phyloP scores from a whole-genome alignment of 495 filamentous ascomycete species.

The Neurospora sp. region DNA sequence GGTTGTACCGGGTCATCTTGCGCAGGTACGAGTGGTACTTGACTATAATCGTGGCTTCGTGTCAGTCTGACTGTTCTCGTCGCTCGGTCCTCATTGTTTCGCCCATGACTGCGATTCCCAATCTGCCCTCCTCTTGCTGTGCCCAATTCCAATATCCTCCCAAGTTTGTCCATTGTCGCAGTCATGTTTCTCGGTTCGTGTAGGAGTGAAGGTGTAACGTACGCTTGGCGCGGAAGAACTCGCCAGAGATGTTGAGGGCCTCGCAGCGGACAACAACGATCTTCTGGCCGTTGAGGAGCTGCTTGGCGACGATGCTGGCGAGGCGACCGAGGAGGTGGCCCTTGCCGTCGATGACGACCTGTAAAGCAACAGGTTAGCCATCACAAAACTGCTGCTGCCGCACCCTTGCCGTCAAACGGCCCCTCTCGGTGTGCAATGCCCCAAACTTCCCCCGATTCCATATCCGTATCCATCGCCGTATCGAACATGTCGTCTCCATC shows the following conservation, averaged over 20 bases:
- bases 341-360: slow-evolving; percentile 99
- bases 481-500: background rate
- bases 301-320: slow-evolving; percentile 97
- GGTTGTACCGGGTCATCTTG: slow-evolving; percentile 99
- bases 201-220: slow-evolving; percentile 42
- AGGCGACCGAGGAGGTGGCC: slow-evolving; percentile 98
- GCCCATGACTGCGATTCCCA: background rate
- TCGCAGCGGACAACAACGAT: slow-evolving; percentile 98
- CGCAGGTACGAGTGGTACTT: slow-evolving; percentile 99
- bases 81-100: background rate
- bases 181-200: slow-evolving; percentile 4
- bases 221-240: slow-evolving; percentile 99
- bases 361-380: slow-evolving; percentile 22
- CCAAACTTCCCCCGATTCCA: background rate
- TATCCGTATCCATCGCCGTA: background rate
- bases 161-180: background rate
- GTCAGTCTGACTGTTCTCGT: slow-evolving; percentile 20
- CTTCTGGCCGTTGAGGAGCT: slow-evolving; percentile 98
- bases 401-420: background rate
- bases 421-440: background rate
- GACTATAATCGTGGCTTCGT: slow-evolving; percentile 48
- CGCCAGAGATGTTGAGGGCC: slow-evolving; percentile 98
- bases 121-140: background rate
- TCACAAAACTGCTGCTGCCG: background rate
- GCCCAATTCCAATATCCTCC: slow-evolving; percentile 1